Conservation (phyloP, 768 basidiomycete genomes). For the Chalciporus piperatus region DNA sequence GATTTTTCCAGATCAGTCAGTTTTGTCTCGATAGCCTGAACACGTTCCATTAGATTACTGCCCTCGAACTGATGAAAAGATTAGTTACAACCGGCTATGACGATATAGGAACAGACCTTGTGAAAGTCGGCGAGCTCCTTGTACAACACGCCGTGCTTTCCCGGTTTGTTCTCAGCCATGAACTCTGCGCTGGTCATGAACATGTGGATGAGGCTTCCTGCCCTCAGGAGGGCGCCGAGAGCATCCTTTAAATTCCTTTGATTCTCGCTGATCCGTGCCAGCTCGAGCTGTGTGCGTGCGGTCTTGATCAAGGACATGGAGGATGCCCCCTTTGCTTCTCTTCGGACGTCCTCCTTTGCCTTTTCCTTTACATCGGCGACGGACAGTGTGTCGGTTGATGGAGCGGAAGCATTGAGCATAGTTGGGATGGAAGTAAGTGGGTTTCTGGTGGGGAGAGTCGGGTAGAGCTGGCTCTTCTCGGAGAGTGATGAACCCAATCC, state of each 20-base stretch:
- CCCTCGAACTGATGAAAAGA: constrained; percentile 36
- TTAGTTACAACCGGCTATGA: constrained; percentile 7
- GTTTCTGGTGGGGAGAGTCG: constrained; percentile 15
- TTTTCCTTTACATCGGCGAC: constrained; percentile 48
- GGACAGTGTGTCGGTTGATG: constrained; percentile 28
- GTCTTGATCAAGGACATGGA: constrained; percentile 58
- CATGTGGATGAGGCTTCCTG: constrained; percentile 56
- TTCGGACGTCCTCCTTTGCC: constrained; percentile 47
- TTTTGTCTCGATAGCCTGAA: constrained; percentile 44
- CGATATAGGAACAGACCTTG: constrained; percentile 44
- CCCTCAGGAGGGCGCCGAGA: constrained; percentile 56
- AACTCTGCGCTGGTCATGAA: constrained; percentile 62
- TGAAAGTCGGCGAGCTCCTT: constrained; percentile 66
- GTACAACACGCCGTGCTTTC: constrained; percentile 53
- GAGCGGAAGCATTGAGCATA: constrained; percentile 40
- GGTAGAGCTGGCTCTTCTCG: constrained; percentile 14
- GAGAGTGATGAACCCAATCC: constrained; percentile 32
- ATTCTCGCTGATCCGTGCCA: constrained; percentile 51
- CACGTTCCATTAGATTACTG: constrained; percentile 36
- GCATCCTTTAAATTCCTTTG: constrained; percentile 62
- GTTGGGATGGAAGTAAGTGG: constrained; percentile 25
- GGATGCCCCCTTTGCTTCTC: constrained; percentile 56
- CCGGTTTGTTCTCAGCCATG: constrained; percentile 43
- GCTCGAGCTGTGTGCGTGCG: constrained; percentile 55
- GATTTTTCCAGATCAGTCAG: constrained; percentile 46